Evolutionary conservation across 2,329 filamentous ascomycete genomes (phyloP).

Genomic region (Aureobasidium musti): DNA sequence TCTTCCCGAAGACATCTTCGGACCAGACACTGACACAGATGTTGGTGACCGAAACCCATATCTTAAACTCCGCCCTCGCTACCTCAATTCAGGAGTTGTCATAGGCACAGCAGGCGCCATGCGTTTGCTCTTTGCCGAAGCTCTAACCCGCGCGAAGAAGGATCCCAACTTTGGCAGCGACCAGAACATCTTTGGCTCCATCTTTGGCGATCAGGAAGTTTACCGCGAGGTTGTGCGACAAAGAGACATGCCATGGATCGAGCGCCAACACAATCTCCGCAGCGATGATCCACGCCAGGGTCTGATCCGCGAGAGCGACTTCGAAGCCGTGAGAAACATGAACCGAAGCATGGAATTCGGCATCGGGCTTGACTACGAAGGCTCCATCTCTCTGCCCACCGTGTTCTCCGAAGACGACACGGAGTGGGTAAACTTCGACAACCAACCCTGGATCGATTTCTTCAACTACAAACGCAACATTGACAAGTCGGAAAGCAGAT

Average conservation of each 20-base stretch:
- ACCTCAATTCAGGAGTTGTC: constrained; percentile 38
- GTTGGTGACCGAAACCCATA: constrained; percentile 44
- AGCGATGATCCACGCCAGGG: background rate
- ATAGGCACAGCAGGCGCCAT: constrained; percentile 37
- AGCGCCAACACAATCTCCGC: constrained; percentile 30
- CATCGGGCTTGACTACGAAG: constrained; percentile 39
- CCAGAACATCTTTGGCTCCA: constrained; percentile 42
- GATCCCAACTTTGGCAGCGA: constrained; percentile 41
- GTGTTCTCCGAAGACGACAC: constrained; percentile 38
- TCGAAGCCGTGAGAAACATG: constrained; percentile 31
- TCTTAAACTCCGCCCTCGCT: constrained; percentile 46
- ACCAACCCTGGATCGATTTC: constrained; percentile 31
- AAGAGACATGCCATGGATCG: constrained; percentile 38
- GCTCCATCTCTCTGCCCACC: constrained; percentile 36
- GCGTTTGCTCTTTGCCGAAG: constrained; percentile 36
- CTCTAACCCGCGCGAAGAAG: constrained; percentile 39
- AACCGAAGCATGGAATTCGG: constrained; percentile 43
- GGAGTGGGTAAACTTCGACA: constrained; percentile 35
- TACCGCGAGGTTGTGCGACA: constrained; percentile 38
- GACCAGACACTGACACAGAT: constrained; percentile 53
- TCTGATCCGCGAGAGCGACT: constrained; percentile 34
- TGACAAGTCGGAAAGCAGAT: constrained; percentile 31
- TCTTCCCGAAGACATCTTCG: constrained; percentile 53
- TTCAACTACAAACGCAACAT: constrained; percentile 31
- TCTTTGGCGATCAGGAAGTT: constrained; percentile 41